Base-by-base conservation (phyloP, 2,329 filamentous ascomycete species). In the Cryphonectria parasitica region DNA sequence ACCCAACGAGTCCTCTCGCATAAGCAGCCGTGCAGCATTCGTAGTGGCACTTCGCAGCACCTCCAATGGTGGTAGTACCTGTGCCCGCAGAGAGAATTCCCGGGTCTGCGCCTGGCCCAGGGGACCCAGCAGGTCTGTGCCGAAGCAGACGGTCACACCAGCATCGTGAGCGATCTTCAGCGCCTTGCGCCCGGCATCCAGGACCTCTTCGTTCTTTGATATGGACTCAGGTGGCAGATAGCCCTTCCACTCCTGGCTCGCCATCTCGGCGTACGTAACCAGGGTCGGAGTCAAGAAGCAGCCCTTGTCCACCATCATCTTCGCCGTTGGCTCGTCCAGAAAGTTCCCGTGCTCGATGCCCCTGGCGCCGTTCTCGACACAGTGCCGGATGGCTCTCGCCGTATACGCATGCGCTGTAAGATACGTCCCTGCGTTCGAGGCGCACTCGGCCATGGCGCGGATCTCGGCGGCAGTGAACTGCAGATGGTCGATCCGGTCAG, bases 361-460 rank as follows among this genome's bases (percentile, higher is more conserved):
- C 39, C 74, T 78, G 2, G 84, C 85, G 7, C 86, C 86, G 65
- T 87, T 84, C 22, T 83, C 78, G 43, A 88, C 78, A 8, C 84
- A 84, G 70, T 86, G 85, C 25, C 80, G 79, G 60, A 89, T 88
- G 0, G 84, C 82, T 63, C 78, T 73, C 6, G 84, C 79, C 0
- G 85, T 88, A 74, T 88, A 87, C 0, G 84, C 84, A 73, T 88
- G 86, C 4, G 84, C 83, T 2, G 86, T 88, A 1, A 87, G 84
- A 73, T 84, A 87, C 0, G 83, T 87, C 1, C 81, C 81, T 0
- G 80, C 78, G 66, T 86, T 83, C 5, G 73, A 75, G 2, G 86
- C 86, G 22, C 83, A 83, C 28, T 79, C 81, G 0, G 81, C 80
- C 64, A 88, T 86, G 3, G 86, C 85, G 31, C 78, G 77, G 68